A percentile compares a stretch with the other conserved stretches of the same genome.
These are phyloP conservation scores for Cryptosporidium tyzzeri DNA, from an alignment of 169 alveolate species.

Conservation along the genomic window DNA sequence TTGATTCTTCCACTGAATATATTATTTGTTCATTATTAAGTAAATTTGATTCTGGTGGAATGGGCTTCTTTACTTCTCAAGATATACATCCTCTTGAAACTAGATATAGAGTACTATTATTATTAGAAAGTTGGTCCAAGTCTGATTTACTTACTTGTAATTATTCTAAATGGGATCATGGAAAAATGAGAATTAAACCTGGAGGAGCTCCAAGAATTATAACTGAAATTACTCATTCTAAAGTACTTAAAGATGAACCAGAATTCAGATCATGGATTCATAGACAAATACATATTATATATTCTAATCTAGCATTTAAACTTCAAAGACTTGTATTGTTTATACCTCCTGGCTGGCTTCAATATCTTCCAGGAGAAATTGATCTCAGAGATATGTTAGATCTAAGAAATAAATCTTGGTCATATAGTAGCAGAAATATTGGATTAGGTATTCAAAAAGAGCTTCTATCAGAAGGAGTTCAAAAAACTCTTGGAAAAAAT, in stretches of 20 bases:
- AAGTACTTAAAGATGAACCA: constrained; percentile 3
- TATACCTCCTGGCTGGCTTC: constrained; percentile 75
- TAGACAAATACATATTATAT: constrained; percentile 51
- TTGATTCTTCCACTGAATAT: constrained; percentile 20
- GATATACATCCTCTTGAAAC: constrained; percentile 53
- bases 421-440: neutral
- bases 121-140: constrained; percentile 64
- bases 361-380: constrained; percentile 64
- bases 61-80: constrained; percentile 37
- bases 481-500: constrained; percentile 13
- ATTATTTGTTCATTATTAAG: constrained; percentile 12
- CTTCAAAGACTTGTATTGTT: constrained; percentile 51
- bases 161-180: constrained; percentile 36
- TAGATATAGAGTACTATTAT: constrained; percentile 50
- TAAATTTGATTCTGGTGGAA: constrained; percentile 21
- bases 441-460: constrained; percentile 2
- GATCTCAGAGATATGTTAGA: constrained; percentile 50
- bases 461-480: neutral
- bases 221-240: constrained; percentile 3
- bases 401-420: constrained; percentile 32
- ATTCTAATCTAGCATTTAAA: constrained; percentile 62
- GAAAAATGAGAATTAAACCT: constrained; percentile 66
- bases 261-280: constrained; percentile 51
- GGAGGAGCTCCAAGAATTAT: constrained; percentile 73
- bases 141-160: constrained; percentile 27